These are phyloP conservation scores for Carex cristatella DNA, from an alignment of 176 grass and related monocot genomes.

Conservation along the genomic window DNA sequence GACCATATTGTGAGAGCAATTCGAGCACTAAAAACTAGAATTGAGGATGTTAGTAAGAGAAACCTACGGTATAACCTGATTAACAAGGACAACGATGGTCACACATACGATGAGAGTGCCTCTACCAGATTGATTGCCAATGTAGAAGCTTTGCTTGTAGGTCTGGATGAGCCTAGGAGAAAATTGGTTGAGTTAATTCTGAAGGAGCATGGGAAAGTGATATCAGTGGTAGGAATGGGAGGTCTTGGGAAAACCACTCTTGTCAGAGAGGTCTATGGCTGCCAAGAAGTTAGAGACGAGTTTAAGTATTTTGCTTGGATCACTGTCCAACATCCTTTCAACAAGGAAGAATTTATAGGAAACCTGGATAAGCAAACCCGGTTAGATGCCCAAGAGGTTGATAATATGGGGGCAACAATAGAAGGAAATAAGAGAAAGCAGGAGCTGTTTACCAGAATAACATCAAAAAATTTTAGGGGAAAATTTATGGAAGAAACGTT, in stretches of 20 bases:
- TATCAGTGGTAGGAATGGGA: conserved; percentile 27
- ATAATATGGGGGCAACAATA: background rate
- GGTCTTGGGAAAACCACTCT: conserved; percentile 37
- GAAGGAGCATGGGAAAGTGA: background rate
- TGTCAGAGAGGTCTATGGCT: conserved; percentile 14
- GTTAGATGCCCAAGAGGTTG: background rate
- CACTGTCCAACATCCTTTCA: conserved; percentile 13
- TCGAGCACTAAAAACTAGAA: conserved; percentile 13
- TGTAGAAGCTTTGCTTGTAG: background rate
- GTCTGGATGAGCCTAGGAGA: background rate
- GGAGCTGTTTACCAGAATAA: background rate
- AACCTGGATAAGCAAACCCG: background rate
- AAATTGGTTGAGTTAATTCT: background rate
- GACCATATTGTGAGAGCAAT: background rate
- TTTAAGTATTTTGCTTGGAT: conserved; percentile 30
- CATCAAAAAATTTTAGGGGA: background rate
- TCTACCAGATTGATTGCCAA: background rate
- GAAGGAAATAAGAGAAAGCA: background rate
- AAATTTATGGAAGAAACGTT: no score
- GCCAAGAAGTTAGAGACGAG: background rate
- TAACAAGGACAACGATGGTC: background rate
- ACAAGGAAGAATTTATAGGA: background rate
- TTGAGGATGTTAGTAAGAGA: conserved; percentile 29
- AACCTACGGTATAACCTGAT: conserved; percentile 9
- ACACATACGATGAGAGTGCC: background rate